Evolutionary conservation across 2,329 filamentous ascomycete genomes (phyloP), one percentile per base, ranked within the genome.

Genomic region (Colletotrichum liriopes): DNA sequence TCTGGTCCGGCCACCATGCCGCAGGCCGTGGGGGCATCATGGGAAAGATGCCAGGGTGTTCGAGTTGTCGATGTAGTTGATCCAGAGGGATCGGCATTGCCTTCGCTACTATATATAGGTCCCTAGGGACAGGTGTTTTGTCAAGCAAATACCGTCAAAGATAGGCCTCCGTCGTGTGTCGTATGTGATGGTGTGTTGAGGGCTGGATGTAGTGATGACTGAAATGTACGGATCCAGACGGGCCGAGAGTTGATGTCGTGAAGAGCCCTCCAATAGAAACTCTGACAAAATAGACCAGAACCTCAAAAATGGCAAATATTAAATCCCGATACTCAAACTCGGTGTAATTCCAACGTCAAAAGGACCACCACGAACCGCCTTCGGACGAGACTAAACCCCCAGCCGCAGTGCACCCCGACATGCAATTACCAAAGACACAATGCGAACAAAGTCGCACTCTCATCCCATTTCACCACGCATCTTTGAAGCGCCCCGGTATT

Each of bases 71-170:
- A 69, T 58, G 20, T 61, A 26, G 47, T 35, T n/a, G n/a, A 55
- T 71, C 16, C 14, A 18, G 26, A 35, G 7, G 45, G 35, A 29
- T 32, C 4, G 37, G 16, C 9, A n/a, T 23, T 43, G 55, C 5
- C 65, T 54, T 54, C 26, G 52, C 1, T 63, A 51, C n/a, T 52
- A 41, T 68, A 63, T 12, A 58, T 58, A 68, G 58, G 65, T 59
- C 58, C 56, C 67, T 51, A 32, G 2, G 52, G 65, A 62, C 58
- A 45, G 29, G 20, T 37, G 9, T 26, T 39, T 41, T n/a, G 29
- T 45, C 41, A 67, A 56, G 43, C 47, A 52, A 71, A 62, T 18
- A 47, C 37, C 11, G 67, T 67, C n/a, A 52, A 66, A 61, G 26
- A 60, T 51, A 29, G 23, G 5, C 5, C 45, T 20, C 0, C 2